Evolutionary conservation across 1,139 yeast species (phyloP).

Genomic region (Suhomyces coccinellae): DNA sequence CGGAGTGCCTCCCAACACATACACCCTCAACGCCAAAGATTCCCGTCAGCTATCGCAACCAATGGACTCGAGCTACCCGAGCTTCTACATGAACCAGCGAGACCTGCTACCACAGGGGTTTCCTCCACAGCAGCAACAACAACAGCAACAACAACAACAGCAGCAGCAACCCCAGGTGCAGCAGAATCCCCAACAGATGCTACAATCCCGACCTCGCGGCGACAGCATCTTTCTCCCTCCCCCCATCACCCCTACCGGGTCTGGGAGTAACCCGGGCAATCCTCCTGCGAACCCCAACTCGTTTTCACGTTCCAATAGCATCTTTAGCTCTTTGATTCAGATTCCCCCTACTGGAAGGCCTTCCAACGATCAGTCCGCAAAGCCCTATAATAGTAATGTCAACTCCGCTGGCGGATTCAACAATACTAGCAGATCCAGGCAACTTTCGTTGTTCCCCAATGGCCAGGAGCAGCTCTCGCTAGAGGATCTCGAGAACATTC

Average conservation of each 20-base stretch:
- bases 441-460: conserved; percentile 17
- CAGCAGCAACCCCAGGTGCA: conserved; percentile 3
- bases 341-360: conserved; percentile 41
- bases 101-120: conserved; percentile 10
- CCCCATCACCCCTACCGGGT: conserved; percentile 17
- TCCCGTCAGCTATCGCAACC: conserved; percentile 6
- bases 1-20: conserved; percentile 10
- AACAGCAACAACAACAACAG: conserved; percentile 3
- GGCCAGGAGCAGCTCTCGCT: conserved; percentile 27
- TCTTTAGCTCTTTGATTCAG: conserved; percentile 44
- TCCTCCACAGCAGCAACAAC: conserved; percentile 1
- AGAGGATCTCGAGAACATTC: conserved; percentile 46
- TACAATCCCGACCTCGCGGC: conserved; percentile 19
- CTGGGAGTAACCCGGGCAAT: neutral
- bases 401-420: conserved; percentile 21
- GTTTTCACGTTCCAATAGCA: conserved; percentile 40
- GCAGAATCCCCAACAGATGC: conserved; percentile 11
- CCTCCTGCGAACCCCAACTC: conserved; percentile 11
- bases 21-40: conserved; percentile 10
- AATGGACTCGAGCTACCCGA: conserved; percentile 17
- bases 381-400: conserved; percentile 10
- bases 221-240: conserved; percentile 30
- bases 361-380: conserved; percentile 27
- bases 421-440: conserved; percentile 14
- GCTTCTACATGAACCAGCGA: conserved; percentile 19